Base-by-base conservation (phyloP, 192 early-diverging fungal genomes). In the Umbelopsis sp. region DNA sequence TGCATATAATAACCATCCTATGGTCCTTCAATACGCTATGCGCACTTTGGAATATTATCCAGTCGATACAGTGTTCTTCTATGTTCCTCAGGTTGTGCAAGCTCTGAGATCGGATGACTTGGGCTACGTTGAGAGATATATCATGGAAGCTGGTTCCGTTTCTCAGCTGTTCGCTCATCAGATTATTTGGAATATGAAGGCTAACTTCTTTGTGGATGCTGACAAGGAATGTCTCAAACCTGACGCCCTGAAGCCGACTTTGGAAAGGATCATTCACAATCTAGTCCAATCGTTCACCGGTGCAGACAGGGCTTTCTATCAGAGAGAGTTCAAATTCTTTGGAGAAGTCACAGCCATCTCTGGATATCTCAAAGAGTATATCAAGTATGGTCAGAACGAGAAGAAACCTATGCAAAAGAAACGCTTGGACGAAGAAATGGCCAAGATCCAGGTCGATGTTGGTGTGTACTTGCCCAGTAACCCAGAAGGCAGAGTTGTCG, bases 151-250 rank as follows among this genome's bases (percentile, higher is more conserved):
- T 4, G 98, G 93, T 8, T 88, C 90, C 72, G 91, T 92, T 12
- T 97, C 96, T 36, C 97, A 98, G 81, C 87, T 94, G 20, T 99
- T 99, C 89, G 97, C 98, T 31, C 98, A 99, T 82, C 98, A 99
- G 84, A 98, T 99, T 62, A 97, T 99, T 59, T 99, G 98, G 98
- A 99, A 99, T 80, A 99, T 99, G 98, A 93, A 98, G 26, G 98
- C 98, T 54, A 99, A 99, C 83, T 96, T 94, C 90, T 97, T 78
- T 84, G 86, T 88, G 24, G 91, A 93, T 80, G 79, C 79, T 21
- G 79, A 81, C 43, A 81, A 81, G 54, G 79, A 74, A 26, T 81
- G 79, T 71, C 1, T 68, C 10, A 80, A 76, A 72, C 92, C 93
- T 4, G 98, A 99, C 77, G 70, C 93, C 9, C 77, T 98, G 25